phyloP scores from a whole-genome alignment of 768 basidiomycete genomes.

The Suillus brevipes region DNA sequence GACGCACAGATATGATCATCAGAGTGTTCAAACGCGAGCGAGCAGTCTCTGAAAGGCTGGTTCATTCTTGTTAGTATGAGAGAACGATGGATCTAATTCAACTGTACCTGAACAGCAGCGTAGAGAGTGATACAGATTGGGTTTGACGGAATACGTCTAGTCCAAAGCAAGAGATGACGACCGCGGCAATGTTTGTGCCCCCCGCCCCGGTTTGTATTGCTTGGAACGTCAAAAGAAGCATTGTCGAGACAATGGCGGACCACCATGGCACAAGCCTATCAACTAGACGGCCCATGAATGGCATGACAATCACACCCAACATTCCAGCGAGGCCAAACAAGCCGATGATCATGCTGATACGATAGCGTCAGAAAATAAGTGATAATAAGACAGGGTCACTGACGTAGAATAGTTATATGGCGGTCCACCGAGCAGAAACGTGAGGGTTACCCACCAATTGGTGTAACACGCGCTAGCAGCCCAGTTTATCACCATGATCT shows the following conservation, averaged over 20 bases:
- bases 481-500: conserved; percentile 27
- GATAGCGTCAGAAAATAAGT: conserved; percentile 2
- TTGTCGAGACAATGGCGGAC: conserved; percentile 38
- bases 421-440: conserved; percentile 42
- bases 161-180: conserved; percentile 41
- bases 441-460: conserved; percentile 43
- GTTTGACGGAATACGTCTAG: conserved; percentile 31
- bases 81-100: no score
- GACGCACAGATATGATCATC: conserved; percentile 23
- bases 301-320: conserved; percentile 33
- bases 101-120: neutral
- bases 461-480: conserved; percentile 32
- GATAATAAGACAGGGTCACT: conserved; percentile 4
- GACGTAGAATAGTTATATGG: conserved; percentile 41
- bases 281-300: conserved; percentile 25
- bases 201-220: conserved; percentile 39
- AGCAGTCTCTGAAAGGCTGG: conserved; percentile 25
- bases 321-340: conserved; percentile 50
- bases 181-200: conserved; percentile 37
- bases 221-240: conserved; percentile 29
- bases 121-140: neutral
- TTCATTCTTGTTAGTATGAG: neutral
- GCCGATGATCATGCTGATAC: conserved; percentile 40
- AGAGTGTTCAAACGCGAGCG: conserved; percentile 29
- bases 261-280: conserved; percentile 42